Conservation (phyloP, 2,329 filamentous ascomycete genomes). For the Neonectria sp. region DNA sequence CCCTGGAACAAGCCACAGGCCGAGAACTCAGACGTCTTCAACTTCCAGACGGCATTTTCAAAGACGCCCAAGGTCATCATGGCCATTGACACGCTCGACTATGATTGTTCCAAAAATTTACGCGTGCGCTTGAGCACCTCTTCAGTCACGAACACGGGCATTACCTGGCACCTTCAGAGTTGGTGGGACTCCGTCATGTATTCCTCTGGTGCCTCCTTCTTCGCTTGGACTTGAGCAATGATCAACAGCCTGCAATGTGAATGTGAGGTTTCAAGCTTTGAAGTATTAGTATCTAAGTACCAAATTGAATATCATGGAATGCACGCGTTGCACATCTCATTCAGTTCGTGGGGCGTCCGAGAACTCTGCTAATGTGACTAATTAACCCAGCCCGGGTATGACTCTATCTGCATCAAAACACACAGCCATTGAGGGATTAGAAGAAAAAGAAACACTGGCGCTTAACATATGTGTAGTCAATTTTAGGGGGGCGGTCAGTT, state of each 20-base stretch:
- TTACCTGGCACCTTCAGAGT: constrained; percentile 26
- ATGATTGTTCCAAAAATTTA: constrained; percentile 11
- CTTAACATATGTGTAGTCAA: too few species aligned
- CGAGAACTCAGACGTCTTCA: background rate
- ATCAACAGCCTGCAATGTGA: background rate
- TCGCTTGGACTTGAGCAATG: background rate
- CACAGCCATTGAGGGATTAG: too few species aligned
- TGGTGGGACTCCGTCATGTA: constrained; percentile 24
- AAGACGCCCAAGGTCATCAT: constrained; percentile 23
- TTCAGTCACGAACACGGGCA: constrained; percentile 2
- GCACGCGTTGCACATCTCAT: too few species aligned
- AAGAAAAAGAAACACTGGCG: too few species aligned
- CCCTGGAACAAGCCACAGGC: constrained; percentile 2
- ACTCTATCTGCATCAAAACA: too few species aligned
- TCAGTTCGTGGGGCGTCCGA: too few species aligned
- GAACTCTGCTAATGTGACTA: too few species aligned
- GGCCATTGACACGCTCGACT: constrained; percentile 15
- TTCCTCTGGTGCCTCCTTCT: constrained; percentile 1
- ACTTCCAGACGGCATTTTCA: constrained; percentile 9
- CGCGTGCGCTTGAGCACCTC: constrained; percentile 13
- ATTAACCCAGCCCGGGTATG: too few species aligned
- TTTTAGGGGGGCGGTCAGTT: too few species aligned
- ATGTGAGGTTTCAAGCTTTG: too few species aligned
- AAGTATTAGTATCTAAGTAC: background rate
- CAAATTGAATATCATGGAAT: background rate